A percentile compares a stretch with the other conserved stretches of the same genome.
These are phyloP conservation scores for Pseudozyma hubeiensis DNA, from an alignment of 1,284 basidiomycete species.

Conservation along the genomic window DNA sequence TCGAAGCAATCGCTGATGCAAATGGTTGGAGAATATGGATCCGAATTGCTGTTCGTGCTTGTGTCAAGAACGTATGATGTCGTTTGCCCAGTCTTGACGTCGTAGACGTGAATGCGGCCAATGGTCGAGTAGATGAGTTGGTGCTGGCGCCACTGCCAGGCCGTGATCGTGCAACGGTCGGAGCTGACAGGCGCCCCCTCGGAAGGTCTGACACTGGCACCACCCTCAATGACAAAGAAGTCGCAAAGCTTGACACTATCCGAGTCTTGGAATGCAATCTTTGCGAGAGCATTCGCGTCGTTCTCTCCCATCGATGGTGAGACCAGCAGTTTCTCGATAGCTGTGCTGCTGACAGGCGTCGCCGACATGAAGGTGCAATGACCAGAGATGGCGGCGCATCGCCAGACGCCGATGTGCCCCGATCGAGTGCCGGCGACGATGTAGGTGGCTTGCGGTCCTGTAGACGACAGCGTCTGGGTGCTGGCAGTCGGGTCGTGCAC, in stretches of 20 bases:
- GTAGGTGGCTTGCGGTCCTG: constrained; percentile 3
- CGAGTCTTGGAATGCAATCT: constrained; percentile 31
- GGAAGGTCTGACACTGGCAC: constrained; percentile 3
- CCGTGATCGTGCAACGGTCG: constrained; percentile 19
- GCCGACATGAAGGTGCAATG: constrained; percentile 28
- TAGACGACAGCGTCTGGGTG: background rate
- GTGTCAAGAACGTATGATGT: constrained; percentile 1
- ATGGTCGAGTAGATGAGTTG: constrained; percentile 29
- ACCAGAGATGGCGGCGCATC: constrained; percentile 22
- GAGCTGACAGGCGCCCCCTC: constrained; percentile 1
- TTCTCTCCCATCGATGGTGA: constrained; percentile 1
- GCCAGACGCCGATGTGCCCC: constrained; percentile 33
- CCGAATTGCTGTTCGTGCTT: constrained; percentile 5
- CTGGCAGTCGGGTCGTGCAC: background rate
- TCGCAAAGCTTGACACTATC: constrained; percentile 19
- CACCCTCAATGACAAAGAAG: constrained; percentile 3
- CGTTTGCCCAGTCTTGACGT: background rate
- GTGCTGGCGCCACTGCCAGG: constrained; percentile 27
- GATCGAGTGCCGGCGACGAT: constrained; percentile 33
- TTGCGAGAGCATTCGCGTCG: constrained; percentile 3
- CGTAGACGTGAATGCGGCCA: constrained; percentile 18
- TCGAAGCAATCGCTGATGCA: constrained; percentile 8
- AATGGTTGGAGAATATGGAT: constrained; percentile 27
- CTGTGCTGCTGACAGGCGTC: constrained; percentile 18
- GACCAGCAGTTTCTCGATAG: constrained; percentile 20